Evolutionary conservation across 2,329 filamentous ascomycete species (phyloP).

Genomic region (Ophiostoma quercus): DNA sequence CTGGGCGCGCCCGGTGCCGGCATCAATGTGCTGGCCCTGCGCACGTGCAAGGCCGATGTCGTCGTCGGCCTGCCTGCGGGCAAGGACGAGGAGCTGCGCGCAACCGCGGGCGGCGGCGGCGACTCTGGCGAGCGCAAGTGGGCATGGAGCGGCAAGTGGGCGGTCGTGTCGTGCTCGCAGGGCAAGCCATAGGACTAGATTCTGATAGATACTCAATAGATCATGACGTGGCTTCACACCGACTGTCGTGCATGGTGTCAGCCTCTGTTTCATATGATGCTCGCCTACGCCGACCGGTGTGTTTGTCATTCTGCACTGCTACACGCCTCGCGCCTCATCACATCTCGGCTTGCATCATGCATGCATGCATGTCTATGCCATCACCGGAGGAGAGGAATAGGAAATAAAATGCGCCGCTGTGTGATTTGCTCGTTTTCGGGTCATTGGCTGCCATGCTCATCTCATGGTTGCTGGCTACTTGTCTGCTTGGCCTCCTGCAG

Average conservation of each 20-base stretch:
- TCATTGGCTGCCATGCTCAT: neutral
- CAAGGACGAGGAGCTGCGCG: slow-evolving; percentile 73
- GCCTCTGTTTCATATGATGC: neutral
- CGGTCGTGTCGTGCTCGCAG: slow-evolving; percentile 79
- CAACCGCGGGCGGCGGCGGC: slow-evolving; percentile 63
- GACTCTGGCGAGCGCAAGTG: slow-evolving; percentile 70
- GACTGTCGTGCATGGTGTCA: neutral
- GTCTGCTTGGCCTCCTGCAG: too few relatives aligned
- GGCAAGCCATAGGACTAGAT: slow-evolving; percentile 37
- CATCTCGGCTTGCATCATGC: neutral
- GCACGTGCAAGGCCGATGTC: slow-evolving; percentile 95
- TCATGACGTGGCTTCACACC: neutral
- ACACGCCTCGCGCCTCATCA: neutral
- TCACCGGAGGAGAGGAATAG: neutral
- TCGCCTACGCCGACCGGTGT: neutral
- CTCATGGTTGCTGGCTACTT: neutral
- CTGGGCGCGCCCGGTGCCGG: slow-evolving; percentile 74
- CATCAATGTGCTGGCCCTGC: slow-evolving; percentile 75
- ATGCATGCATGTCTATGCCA: neutral
- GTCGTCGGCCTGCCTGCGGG: slow-evolving; percentile 79
- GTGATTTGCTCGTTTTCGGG: neutral
- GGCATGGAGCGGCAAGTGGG: slow-evolving; percentile 96
- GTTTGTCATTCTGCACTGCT: neutral
- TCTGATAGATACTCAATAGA: neutral
- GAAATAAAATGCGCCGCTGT: neutral